Conservation (phyloP, 805 yeast species). For the Lachancea cidri region DNA sequence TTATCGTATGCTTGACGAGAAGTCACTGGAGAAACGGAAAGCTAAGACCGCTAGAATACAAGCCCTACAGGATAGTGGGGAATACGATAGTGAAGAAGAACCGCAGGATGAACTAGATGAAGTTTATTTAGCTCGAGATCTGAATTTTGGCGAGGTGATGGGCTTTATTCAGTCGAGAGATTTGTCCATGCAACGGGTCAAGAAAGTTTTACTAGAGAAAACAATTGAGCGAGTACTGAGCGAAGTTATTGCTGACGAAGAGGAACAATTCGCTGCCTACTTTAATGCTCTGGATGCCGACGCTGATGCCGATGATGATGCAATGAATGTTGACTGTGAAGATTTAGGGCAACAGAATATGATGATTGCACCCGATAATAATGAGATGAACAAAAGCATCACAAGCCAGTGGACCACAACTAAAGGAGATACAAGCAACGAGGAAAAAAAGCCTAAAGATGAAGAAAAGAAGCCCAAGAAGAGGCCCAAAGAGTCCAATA, state of each 20-base stretch:
- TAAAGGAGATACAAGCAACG: conserved; percentile 11
- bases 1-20: conserved; percentile 54
- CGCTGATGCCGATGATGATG: conserved; percentile 27
- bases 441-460: conserved; percentile 13
- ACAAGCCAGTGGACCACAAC: conserved; percentile 58
- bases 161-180: conserved; percentile 61
- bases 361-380: conserved; percentile 61
- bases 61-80: conserved; percentile 10
- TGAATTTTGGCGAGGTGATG: conserved; percentile 47
- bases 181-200: conserved; percentile 60
- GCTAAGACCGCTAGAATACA: conserved; percentile 25
- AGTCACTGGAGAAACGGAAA: conserved; percentile 40
- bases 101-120: conserved; percentile 27
- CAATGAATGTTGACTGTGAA: conserved; percentile 32
- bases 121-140: conserved; percentile 50
- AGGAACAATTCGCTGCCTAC: conserved; percentile 41
- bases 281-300: too few species aligned
- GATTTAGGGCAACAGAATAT: conserved; percentile 38
- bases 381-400: conserved; percentile 71
- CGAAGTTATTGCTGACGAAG: conserved; percentile 55
- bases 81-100: conserved; percentile 14
- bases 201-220: conserved; percentile 56
- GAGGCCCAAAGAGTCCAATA: conserved; percentile 42
- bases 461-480: conserved; percentile 43
- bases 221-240: conserved; percentile 57